These are phyloP conservation scores for Chloris gayana DNA, from an alignment of 176 grass and related monocot species.

Conservation along the genomic window DNA sequence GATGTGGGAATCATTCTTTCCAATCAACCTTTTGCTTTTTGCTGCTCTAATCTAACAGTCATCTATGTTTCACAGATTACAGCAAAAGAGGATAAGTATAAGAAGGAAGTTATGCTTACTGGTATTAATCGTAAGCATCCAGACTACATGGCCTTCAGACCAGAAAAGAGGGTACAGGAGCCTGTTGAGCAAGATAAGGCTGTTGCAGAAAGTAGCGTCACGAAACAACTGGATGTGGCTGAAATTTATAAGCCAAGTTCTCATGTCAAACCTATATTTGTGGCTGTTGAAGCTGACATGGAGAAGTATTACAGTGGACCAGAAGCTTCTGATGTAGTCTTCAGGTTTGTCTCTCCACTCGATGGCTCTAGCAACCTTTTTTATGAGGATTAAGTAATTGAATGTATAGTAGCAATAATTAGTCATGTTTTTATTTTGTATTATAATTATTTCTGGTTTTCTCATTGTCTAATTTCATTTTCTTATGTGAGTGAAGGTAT, in stretches of 20 bases:
- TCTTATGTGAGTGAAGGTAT: slow-evolving; percentile 56
- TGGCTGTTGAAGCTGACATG: slow-evolving; percentile 70
- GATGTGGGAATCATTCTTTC: slow-evolving; percentile 8
- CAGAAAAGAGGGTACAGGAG: slow-evolving; percentile 73
- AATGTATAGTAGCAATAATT: slow-evolving; percentile 5
- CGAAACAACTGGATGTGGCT: slow-evolving; percentile 75
- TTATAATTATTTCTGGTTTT: not conserved
- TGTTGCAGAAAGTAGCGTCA: slow-evolving; percentile 49
- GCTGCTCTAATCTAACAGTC: slow-evolving; percentile 8
- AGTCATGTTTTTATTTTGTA: slow-evolving; percentile 16
- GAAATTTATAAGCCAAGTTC: slow-evolving; percentile 85
- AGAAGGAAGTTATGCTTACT: slow-evolving; percentile 73
- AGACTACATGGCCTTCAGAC: slow-evolving; percentile 80
- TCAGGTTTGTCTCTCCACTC: slow-evolving; percentile 56
- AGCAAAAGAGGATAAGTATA: slow-evolving; percentile 85
- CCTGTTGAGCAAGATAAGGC: slow-evolving; percentile 55
- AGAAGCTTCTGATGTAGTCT: slow-evolving; percentile 80
- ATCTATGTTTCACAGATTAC: slow-evolving; percentile 61
- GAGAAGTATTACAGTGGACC: slow-evolving; percentile 79
- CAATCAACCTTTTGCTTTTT: slow-evolving; percentile 10
- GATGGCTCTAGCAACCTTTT: not conserved
- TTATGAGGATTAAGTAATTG: not conserved
- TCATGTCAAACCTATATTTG: slow-evolving; percentile 89
- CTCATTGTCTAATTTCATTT: slow-evolving; percentile 27
- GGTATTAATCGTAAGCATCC: slow-evolving; percentile 64